These are phyloP conservation scores for Globisporangium ultimum DNA, from an alignment of 352 stramenopile genomes.

Conservation along the genomic window DNA sequence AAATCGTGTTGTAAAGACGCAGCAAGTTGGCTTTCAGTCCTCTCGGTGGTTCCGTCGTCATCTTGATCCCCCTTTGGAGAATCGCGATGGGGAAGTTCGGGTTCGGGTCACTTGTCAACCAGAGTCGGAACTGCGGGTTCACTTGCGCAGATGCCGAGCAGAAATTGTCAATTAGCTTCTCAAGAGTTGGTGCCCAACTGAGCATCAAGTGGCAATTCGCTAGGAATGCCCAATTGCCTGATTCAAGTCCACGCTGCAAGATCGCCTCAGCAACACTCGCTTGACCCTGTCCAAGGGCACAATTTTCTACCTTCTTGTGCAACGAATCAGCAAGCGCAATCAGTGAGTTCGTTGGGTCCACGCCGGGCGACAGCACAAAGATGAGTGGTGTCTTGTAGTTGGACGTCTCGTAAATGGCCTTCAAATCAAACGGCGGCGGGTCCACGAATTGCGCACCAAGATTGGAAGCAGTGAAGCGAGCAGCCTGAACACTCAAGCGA, in stretches of 20 bases:
- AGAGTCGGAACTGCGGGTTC: conserved; percentile 91
- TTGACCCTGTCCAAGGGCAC: conserved; percentile 92
- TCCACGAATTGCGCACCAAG: conserved; percentile 92
- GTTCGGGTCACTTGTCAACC: conserved; percentile 91
- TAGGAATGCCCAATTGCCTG: conserved; percentile 94
- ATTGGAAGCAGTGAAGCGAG: conserved; percentile 89
- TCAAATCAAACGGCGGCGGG: conserved; percentile 91
- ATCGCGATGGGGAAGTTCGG: conserved; percentile 95
- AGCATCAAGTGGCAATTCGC: conserved; percentile 96
- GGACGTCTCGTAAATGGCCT: conserved; percentile 87
- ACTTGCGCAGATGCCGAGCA: conserved; percentile 54
- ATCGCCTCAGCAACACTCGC: conserved; percentile 89
- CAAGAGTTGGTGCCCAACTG: conserved; percentile 92
- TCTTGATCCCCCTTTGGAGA: conserved; percentile 94
- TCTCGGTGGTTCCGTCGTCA: conserved; percentile 94
- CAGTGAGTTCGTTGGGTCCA: conserved; percentile 93
- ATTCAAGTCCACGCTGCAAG: conserved; percentile 79
- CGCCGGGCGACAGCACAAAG: conserved; percentile 94
- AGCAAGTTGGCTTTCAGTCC: conserved; percentile 92
- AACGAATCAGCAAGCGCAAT: conserved; percentile 82
- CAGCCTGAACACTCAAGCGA: conserved; percentile 89
- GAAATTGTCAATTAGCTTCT: conserved; percentile 93
- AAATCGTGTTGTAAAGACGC: conserved; percentile 93
- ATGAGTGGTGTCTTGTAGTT: conserved; percentile 91
- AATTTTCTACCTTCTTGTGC: conserved; percentile 89